Evolutionary conservation across 495 filamentous ascomycete species (phyloP).

Genomic region (Penicillium atrosanguineum): DNA sequence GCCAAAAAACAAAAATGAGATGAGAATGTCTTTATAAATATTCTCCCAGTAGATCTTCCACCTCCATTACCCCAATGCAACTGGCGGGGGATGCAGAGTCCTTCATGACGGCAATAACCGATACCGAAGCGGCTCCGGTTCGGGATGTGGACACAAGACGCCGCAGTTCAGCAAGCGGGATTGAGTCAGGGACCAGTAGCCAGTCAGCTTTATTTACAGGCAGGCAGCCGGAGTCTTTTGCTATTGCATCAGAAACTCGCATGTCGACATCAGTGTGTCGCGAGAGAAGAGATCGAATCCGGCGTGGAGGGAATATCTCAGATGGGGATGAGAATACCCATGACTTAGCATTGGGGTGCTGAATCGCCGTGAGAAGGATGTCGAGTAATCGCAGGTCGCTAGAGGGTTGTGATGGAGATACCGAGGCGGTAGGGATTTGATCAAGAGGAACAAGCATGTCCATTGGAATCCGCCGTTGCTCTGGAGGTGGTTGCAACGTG

Average conservation of each 20-base stretch:
- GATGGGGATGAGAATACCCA: constrained; percentile 40
- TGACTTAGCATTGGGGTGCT: constrained; percentile 43
- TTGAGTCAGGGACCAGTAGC: constrained; percentile 32
- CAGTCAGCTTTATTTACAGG: constrained; percentile 29
- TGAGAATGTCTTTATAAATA: constrained; percentile 8
- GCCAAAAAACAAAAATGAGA: constrained; percentile 8
- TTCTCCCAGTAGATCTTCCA: constrained; percentile 32
- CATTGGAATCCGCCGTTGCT: constrained; percentile 9
- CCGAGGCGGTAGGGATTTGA: constrained; percentile 39
- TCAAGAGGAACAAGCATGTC: constrained; percentile 30
- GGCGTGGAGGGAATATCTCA: constrained; percentile 36
- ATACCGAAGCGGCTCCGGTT: constrained; percentile 10
- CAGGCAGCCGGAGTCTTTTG: constrained; percentile 17
- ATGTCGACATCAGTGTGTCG: constrained; percentile 33
- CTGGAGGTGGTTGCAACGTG: constrained; percentile 18
- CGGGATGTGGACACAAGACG: constrained; percentile 22
- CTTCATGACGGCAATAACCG: constrained; percentile 35
- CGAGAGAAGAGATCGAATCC: constrained; percentile 35
- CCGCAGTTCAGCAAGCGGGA: constrained; percentile 31
- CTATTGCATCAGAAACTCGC: constrained; percentile 22
- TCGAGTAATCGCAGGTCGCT: constrained; percentile 35
- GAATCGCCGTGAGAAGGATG: constrained; percentile 44
- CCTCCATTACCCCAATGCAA: constrained; percentile 37
- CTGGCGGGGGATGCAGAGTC: constrained; percentile 20
- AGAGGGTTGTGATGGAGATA: constrained; percentile 33